Percentiles rank a stretch among this genome's conserved stretches.
phyloP scores from a whole-genome alignment of 1,284 basidiomycete species.

The Phaffia rhodozyma region DNA sequence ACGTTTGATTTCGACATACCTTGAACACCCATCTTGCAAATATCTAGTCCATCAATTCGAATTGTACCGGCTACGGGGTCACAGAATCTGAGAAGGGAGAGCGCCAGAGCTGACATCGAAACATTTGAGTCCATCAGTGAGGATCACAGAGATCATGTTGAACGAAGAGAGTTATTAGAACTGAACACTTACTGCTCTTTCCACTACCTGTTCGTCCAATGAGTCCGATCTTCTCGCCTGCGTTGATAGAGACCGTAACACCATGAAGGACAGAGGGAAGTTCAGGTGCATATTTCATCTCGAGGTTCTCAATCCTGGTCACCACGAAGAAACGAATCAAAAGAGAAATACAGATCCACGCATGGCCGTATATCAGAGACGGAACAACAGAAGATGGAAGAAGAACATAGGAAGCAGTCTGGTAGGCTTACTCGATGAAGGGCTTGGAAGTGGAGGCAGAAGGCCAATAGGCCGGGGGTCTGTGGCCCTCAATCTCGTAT shows the following conservation, averaged over 20 bases:
- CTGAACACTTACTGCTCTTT: conserved; percentile 24
- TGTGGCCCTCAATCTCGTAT: conserved; percentile 50
- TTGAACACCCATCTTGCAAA: conserved; percentile 71
- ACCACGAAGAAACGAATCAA: too few relatives aligned
- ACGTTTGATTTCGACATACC: conserved; percentile 59
- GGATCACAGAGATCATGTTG: conserved; percentile 17
- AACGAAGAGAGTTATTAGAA: not conserved
- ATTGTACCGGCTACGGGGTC: conserved; percentile 72
- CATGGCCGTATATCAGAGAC: not conserved
- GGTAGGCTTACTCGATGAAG: not conserved
- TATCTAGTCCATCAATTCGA: conserved; percentile 76
- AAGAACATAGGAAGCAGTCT: not conserved
- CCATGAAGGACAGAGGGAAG: conserved; percentile 13
- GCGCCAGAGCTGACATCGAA: conserved; percentile 54
- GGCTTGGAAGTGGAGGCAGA: conserved; percentile 32
- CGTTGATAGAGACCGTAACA: conserved; percentile 43
- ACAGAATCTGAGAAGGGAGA: conserved; percentile 74
- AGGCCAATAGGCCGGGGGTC: conserved; percentile 76
- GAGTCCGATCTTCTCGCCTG: conserved; percentile 56
- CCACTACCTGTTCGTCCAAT: conserved; percentile 55
- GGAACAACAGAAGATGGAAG: not conserved
- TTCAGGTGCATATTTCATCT: conserved; percentile 7
- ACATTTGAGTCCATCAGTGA: conserved; percentile 46
- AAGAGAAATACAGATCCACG: not conserved
- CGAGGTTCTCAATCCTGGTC: not conserved